Percentiles rank a stretch among this genome's conserved stretches.
Evolutionary conservation across 169 alveolate genomes (phyloP).

Genomic region (Plasmodium reichenowi): DNA sequence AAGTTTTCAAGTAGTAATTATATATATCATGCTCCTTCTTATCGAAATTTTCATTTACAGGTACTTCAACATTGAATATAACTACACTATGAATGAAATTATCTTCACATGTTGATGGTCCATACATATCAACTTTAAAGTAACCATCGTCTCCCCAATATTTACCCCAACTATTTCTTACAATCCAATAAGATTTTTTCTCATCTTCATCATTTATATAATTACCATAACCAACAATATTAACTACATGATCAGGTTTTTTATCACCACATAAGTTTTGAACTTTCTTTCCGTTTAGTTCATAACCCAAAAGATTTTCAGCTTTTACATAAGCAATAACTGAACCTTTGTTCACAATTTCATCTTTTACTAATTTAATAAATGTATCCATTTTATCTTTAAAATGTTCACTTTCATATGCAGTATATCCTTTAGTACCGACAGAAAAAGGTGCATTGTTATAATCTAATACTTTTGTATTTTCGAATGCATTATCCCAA

Average conservation of each 20-base stretch:
- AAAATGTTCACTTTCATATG: slow-evolving; percentile 1
- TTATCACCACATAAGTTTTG: slow-evolving; percentile 31
- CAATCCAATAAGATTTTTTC: slow-evolving; percentile 33
- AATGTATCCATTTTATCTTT: slow-evolving; percentile 7
- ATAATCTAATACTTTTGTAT: neutral
- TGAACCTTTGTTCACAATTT: slow-evolving; percentile 48
- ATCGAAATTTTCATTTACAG: neutral
- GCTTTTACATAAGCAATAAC: slow-evolving; percentile 63
- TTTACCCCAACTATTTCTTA: slow-evolving; percentile 53
- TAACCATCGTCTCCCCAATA: slow-evolving; percentile 46
- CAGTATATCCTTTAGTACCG: neutral
- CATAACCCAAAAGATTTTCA: slow-evolving; percentile 34
- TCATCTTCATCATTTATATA: slow-evolving; percentile 19
- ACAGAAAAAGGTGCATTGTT: neutral
- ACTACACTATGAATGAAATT: slow-evolving; percentile 23
- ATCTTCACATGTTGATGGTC: slow-evolving; percentile 2
- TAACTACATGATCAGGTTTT: slow-evolving; percentile 60
- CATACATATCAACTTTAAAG: slow-evolving; percentile 56
- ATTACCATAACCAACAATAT: slow-evolving; percentile 68
- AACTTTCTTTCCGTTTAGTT: slow-evolving; percentile 64
- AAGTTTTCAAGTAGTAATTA: slow-evolving; percentile 10
- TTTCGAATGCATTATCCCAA: neutral
- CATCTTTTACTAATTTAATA: slow-evolving; percentile 33
- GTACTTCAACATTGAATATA: neutral
- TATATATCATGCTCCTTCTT: neutral